These are phyloP conservation scores for Vigna unguiculata DNA, from an alignment of 306 rosid species.

Conservation along the genomic window DNA sequence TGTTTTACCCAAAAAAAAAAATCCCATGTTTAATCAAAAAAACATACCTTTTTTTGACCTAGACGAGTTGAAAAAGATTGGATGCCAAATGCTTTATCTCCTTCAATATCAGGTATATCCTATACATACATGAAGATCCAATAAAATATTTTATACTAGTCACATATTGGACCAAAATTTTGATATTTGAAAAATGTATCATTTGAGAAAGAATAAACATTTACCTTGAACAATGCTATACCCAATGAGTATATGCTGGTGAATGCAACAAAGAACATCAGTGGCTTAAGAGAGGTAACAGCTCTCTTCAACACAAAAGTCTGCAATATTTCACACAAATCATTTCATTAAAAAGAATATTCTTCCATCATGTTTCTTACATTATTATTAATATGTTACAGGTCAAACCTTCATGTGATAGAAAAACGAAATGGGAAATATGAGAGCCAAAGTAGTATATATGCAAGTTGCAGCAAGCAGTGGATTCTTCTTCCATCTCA, in stretches of 20 bases:
- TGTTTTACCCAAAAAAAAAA: background rate
- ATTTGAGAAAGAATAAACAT: background rate
- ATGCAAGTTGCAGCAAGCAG: background rate
- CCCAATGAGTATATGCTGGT: background rate
- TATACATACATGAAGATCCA: conserved; percentile 12
- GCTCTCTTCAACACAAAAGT: conserved; percentile 4
- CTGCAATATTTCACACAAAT: background rate
- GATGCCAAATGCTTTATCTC: conserved; percentile 72
- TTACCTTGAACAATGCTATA: conserved; percentile 3
- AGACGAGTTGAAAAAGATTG: conserved; percentile 67
- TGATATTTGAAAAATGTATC: background rate
- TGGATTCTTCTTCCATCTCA: conserved; percentile 1
- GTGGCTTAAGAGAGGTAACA: background rate
- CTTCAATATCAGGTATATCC: conserved; percentile 93
- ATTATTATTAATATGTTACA: too few relatives aligned
- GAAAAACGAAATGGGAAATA: background rate
- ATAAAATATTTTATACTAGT: background rate
- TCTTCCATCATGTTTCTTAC: background rate
- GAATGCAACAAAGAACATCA: background rate
- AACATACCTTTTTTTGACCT: conserved; percentile 66
- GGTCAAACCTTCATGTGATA: background rate
- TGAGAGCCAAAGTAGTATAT: background rate
- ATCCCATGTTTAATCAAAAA: background rate
- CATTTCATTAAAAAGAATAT: background rate
- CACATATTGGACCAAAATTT: background rate